A percentile compares a stretch with the other conserved stretches of the same genome.
Conservation (phyloP, 139 green algal species). For the Tetraselmis striata region DNA sequence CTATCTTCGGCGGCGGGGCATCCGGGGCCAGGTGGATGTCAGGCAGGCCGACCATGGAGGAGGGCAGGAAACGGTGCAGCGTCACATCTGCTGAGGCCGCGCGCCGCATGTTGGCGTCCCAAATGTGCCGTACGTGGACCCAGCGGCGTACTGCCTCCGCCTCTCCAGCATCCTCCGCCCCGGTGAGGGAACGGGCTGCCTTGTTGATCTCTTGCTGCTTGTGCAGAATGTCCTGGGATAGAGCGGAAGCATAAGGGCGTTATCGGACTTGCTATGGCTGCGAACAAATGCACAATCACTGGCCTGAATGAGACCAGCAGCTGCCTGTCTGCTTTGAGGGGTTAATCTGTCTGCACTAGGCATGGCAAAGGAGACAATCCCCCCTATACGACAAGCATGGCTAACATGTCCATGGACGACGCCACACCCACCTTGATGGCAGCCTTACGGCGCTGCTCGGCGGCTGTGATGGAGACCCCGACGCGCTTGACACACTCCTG, state of each 20-base stretch:
- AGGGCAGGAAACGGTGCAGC: background rate
- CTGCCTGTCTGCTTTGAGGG: no score
- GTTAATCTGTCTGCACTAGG: no score
- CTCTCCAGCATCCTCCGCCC: background rate
- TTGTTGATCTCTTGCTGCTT: background rate
- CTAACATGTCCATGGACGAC: no score
- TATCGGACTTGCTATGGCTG: no score
- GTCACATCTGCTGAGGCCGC: background rate
- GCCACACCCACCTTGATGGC: background rate
- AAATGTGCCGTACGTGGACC: background rate
- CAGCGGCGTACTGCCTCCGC: background rate
- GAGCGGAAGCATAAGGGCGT: no score
- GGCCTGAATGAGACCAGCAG: no score
- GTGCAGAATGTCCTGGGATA: background rate
- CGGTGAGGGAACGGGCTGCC: background rate
- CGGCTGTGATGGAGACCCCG: background rate
- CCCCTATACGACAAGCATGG: no score
- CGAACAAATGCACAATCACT: no score
- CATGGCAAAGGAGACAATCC: no score
- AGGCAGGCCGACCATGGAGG: background rate
- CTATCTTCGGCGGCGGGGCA: no score
- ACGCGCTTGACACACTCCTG: background rate
- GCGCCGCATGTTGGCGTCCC: background rate
- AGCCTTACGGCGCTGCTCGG: background rate
- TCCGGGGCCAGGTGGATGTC: background rate